These are phyloP conservation scores for Fusarium tjaetaba DNA, from an alignment of 2,329 filamentous ascomycete species.

Conservation along the genomic window DNA sequence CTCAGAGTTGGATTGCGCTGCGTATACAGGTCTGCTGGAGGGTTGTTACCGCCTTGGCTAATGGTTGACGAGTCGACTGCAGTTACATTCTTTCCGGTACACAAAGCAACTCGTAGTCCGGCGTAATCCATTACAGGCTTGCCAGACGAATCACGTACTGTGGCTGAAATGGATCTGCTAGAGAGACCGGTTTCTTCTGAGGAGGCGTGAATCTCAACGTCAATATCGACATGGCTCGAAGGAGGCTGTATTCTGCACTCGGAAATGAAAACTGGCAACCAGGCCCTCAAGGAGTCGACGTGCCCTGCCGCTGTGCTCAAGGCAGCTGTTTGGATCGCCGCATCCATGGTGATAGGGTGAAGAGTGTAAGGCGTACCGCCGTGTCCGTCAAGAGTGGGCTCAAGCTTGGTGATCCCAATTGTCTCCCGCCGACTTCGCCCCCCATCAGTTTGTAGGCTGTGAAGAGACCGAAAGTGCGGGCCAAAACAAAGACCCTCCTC, in stretches of 20 bases:
- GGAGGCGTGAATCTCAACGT: neutral
- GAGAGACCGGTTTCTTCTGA: neutral
- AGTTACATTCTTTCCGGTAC: neutral
- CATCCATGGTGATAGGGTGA: neutral
- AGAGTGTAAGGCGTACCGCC: neutral
- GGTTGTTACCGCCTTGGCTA: fast-evolving
- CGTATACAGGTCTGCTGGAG: neutral
- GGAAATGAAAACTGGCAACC: neutral
- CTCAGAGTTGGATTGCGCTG: neutral
- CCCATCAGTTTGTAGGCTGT: neutral
- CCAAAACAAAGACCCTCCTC: neutral
- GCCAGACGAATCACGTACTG: neutral
- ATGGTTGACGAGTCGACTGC: neutral
- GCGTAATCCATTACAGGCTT: neutral
- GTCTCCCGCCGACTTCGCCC: neutral
- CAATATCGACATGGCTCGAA: fast-evolving
- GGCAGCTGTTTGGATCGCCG: neutral
- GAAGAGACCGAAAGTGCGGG: neutral
- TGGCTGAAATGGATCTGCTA: fast-evolving
- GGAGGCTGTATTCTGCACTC: neutral
- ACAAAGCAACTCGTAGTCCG: neutral
- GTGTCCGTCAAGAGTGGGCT: neutral
- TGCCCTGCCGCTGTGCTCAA: neutral
- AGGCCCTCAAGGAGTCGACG: neutral
- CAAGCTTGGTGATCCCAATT: neutral